Base-by-base conservation (phyloP, 352 stramenopile species). In the Lagenidium sp. region DNA sequence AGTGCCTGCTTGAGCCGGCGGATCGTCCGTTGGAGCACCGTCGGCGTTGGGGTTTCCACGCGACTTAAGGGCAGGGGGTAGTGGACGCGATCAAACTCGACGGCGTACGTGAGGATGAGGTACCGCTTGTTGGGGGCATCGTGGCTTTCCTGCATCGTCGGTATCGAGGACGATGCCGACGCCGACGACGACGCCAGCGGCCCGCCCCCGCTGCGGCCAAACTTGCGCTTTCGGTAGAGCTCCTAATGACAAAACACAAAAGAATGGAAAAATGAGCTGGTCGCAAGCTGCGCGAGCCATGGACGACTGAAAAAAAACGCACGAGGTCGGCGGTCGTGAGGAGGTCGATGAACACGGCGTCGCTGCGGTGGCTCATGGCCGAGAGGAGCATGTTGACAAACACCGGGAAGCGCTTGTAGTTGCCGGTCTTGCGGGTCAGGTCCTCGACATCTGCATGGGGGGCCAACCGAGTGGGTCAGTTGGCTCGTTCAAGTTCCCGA, bases 71-170 rank as follows among this genome's bases (percentile, higher is more conserved):
- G 90, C 12, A 97, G 58, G 6, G 91, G 91, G 49, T 96, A 97
- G 58, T 97, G 91, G 7, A 97, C 91, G 21, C 86, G 73, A 38
- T 97, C 91, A 45, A 96, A 97, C 49, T 97, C 86, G 3, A 87
- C 88, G 1, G 77, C 78, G 50, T 97, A 97, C 2, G 91, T 98
- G 21, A 97, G 49, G 45, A 97, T 97, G 8, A 97, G 59, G 58
- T 96, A 97, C 15, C 89, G 60, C 53, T 97, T 97, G 8, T 32
- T 8, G 8, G 8, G 36, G 59, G 68, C 21, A 31, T 34, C 15
- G 46, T 44, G 10, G 22, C 22, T 25, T 35, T 29, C 34, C 18
- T 28, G 12, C 34, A 36, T 20, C 15, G 25, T 19, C 19, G 29
- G 28, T 34, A 4, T 32, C 21, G 39, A 31, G 52, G 38, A 55